Conservation (phyloP, 2,329 filamentous ascomycete genomes). For the Karstenula rhodostoma region DNA sequence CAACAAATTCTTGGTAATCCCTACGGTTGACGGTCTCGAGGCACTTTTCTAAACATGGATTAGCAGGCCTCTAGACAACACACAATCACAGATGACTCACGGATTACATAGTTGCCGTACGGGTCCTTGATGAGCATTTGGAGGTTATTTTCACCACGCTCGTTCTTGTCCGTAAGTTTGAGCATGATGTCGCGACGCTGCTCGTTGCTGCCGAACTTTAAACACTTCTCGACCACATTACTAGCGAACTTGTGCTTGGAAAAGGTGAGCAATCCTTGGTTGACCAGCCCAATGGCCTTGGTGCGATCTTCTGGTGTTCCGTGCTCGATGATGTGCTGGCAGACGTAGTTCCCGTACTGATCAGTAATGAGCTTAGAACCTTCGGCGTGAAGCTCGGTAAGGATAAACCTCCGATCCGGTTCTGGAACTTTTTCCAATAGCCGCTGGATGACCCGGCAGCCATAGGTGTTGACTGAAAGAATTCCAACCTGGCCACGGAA, state of each 20-base stretch:
- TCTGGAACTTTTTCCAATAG: constrained; percentile 85
- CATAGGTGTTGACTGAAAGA: constrained; percentile 82
- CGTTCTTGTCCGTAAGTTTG: constrained; percentile 56
- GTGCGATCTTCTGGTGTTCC: constrained; percentile 76
- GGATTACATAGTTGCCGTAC: constrained; percentile 95
- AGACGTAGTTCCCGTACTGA: constrained; percentile 95
- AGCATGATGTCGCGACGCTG: constrained; percentile 74
- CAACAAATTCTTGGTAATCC: constrained; percentile 54
- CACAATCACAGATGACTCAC: constrained; percentile 63
- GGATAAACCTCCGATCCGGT: constrained; percentile 73
- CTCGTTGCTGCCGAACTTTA: constrained; percentile 72
- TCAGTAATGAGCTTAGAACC: constrained; percentile 79
- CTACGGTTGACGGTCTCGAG: constrained; percentile 58
- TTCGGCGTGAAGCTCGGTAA: constrained; percentile 79
- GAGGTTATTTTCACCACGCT: constrained; percentile 74
- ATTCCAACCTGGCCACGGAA: constrained; percentile 77
- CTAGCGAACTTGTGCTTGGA: constrained; percentile 97
- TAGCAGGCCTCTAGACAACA: constrained; percentile 10
- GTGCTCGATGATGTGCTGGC: constrained; percentile 86
- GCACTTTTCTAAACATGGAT: constrained; percentile 73
- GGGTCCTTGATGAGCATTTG: constrained; percentile 85
- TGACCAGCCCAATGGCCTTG: constrained; percentile 77
- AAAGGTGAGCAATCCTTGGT: constrained; percentile 73
- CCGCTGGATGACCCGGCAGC: constrained; percentile 91
- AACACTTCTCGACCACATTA: constrained; percentile 95